Base-by-base conservation (phyloP, 2,329 filamentous ascomycete genomes). In the Westerdykella sp. region DNA sequence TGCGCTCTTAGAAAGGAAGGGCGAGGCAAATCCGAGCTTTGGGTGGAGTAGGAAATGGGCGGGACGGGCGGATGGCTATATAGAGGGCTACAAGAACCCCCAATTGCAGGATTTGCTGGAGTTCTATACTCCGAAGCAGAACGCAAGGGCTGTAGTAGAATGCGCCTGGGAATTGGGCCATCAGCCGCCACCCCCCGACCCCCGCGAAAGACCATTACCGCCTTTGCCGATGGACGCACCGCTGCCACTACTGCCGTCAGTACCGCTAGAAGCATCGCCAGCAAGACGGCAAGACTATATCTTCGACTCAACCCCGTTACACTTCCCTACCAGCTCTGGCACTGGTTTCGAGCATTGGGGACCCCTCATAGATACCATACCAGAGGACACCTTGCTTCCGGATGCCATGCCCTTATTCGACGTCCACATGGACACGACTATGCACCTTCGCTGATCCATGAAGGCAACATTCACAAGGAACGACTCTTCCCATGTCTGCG, bases 51-150 rank as follows among this genome's bases (percentile, higher is more conserved):
- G 40, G 7, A 42, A 46, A 12, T 47, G 46, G 1, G 63, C 60
- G 0, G 60, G 57, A 9, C 50, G 62, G 2, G 53, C 57, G 0
- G 60, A 64, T 39, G 62, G 60, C 1, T 65, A 55, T 22, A 59
- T 60, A 1, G 57, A 62, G 13, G 52, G 46, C 9, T 43, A 53
- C 11, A 18, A 43, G 0, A 28, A 14, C 0, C 52, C 57, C 1
- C 53, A 61, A 11, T 45, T 65, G 1, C 61, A 65, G 22, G 61
- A 65, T 28, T 41, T 44, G 5, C 55, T 65, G 1, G 61, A 65
- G 28, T 63, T 53, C 21, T 63, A 49, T 23, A 53, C 39, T 1
- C 21, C 40, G 4, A 39, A 46, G 3, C 48, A 59, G 21, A 38
- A 57, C 16, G 50, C 51, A 2, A 45, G 44, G 6, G 37, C 44